Conservation (phyloP, 352 stramenopile genomes). For the Globisporangium alternatum region DNA sequence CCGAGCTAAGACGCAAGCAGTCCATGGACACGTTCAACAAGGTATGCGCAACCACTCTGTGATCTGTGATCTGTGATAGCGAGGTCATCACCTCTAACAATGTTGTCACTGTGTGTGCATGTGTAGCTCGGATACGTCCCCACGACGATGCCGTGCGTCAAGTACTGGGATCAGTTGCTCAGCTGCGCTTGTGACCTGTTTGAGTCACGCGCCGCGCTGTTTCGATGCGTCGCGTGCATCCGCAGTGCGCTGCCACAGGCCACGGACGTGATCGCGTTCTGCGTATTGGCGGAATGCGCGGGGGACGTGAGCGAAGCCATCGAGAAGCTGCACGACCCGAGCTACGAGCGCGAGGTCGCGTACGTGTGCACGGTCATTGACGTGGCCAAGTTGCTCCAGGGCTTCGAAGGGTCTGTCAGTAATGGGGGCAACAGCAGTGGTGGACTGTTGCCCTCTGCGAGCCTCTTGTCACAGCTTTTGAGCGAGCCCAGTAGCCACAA, state of each 20-base stretch:
- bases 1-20: constrained; percentile 51
- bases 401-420: constrained; percentile 14
- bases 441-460: not conserved
- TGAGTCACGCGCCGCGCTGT: constrained; percentile 36
- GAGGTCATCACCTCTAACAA: not conserved
- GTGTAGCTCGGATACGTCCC: constrained; percentile 54
- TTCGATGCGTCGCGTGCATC: constrained; percentile 41
- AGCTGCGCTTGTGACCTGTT: constrained; percentile 42
- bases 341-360: constrained; percentile 55
- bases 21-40: constrained; percentile 60
- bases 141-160: constrained; percentile 40
- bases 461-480: not conserved
- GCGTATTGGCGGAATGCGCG: constrained; percentile 51
- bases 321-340: constrained; percentile 50
- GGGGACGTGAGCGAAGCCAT: constrained; percentile 44
- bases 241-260: constrained; percentile 37
- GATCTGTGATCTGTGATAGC: not conserved
- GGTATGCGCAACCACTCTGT: constrained; percentile 16
- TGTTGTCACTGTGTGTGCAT: not conserved
- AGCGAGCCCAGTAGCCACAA: constrained; percentile 8
- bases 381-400: constrained; percentile 27
- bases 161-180: constrained; percentile 61
- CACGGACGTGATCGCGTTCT: constrained; percentile 51
- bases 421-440: not conserved
- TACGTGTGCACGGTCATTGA: constrained; percentile 56